A percentile compares a stretch with the other conserved stretches of the same genome.
These are phyloP conservation scores for Geosmithia flava DNA, from an alignment of 2,329 filamentous ascomycete species.

Conservation along the genomic window DNA sequence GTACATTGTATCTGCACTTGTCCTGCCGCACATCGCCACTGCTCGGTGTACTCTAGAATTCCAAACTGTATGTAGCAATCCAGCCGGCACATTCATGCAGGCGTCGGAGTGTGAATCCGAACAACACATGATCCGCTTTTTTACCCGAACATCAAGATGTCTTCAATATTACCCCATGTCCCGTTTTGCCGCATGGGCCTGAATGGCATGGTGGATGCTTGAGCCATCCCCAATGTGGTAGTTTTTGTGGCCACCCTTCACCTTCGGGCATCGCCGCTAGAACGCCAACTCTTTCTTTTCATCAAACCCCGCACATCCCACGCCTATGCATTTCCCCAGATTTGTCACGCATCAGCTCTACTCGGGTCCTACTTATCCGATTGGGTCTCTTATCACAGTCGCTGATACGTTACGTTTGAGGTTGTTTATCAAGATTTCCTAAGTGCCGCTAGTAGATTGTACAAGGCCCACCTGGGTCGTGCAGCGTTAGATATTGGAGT, in stretches of 20 bases:
- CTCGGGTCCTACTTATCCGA: background rate
- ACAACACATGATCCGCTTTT: too few species aligned
- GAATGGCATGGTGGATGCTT: background rate
- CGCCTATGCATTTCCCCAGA: background rate
- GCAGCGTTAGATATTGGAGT: background rate
- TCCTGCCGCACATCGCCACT: too few species aligned
- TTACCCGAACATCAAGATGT: too few species aligned
- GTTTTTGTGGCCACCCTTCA: background rate
- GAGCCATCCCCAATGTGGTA: background rate
- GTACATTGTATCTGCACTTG: too few species aligned
- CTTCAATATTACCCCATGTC: background rate
- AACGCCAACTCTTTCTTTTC: background rate
- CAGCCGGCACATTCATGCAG: too few species aligned
- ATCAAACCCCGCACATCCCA: too few species aligned
- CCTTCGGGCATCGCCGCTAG: background rate
- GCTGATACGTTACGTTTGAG: background rate
- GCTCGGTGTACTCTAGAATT: too few species aligned
- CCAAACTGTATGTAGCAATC: too few species aligned
- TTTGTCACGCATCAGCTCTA: background rate
- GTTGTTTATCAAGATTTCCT: background rate
- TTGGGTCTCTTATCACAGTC: background rate
- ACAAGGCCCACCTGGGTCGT: background rate
- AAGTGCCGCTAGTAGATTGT: background rate
- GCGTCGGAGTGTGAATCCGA: too few species aligned
- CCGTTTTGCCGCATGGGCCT: background rate